phyloP scores from a whole-genome alignment of 78 protist genomes.

The slime mould (Dictyostelium discoideum) region dicty_2.7 NC_007091.3:2453501-2454000 shows the following conservation, averaged over 20 bases:
- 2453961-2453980: conserved; percentile 15
- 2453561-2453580: conserved; percentile 44
- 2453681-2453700: conserved; percentile 13
- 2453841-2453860: conserved; percentile 39
- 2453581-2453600: conserved; percentile 45
- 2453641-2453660: conserved; percentile 73
- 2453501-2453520: background rate
- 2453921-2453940: background rate
- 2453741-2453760: conserved; percentile 54
- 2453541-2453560: conserved; percentile 33
- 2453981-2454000: background rate
- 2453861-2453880: conserved; percentile 42
- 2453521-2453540: conserved; percentile 64
- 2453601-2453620: conserved; percentile 11
- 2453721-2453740: conserved; percentile 64
- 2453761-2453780: conserved; percentile 5
- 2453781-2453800: conserved; percentile 27
- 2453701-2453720: conserved; percentile 32
- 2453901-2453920: background rate
- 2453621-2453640: conserved; percentile 47
- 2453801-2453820: conserved; percentile 15
- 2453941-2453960: background rate
- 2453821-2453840: conserved; percentile 50
- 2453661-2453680: background rate
- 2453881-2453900: background rate